phyloP scores from a whole-genome alignment of 2,329 filamentous ascomycete species.

The Helotiales sp. region DNA sequence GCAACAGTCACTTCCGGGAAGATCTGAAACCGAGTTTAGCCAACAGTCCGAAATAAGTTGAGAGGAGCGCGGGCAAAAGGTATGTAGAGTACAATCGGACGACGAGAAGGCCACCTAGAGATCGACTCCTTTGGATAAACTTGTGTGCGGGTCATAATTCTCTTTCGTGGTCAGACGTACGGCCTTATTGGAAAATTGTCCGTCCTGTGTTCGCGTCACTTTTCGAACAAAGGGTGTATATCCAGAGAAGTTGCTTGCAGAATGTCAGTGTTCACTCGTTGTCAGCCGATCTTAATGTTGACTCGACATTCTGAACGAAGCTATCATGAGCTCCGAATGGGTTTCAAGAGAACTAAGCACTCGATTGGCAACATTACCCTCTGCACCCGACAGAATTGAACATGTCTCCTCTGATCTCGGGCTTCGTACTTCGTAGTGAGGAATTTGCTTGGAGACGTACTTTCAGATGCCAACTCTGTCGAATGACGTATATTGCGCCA shows the following conservation, averaged over 20 bases:
- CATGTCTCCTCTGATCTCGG: too few relatives aligned
- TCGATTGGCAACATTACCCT: too few relatives aligned
- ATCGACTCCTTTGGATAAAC: neutral
- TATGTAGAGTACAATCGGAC: neutral
- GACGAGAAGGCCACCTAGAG: neutral
- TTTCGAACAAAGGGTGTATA: neutral
- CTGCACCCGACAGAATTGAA: too few relatives aligned
- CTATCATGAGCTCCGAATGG: too few relatives aligned
- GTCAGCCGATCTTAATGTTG: too few relatives aligned
- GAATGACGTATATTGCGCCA: too few relatives aligned
- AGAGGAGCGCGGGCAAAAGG: neutral
- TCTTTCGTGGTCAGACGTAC: neutral
- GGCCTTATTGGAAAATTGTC: neutral
- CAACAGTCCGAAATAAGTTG: conserved; percentile 1
- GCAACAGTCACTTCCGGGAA: neutral
- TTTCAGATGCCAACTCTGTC: too few relatives aligned
- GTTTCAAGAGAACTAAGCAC: too few relatives aligned
- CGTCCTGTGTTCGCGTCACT: neutral
- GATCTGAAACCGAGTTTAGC: conserved; percentile 3
- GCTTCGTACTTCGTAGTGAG: too few relatives aligned
- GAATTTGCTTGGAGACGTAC: too few relatives aligned
- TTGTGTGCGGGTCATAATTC: neutral
- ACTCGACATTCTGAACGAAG: too few relatives aligned
- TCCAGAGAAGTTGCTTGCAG: neutral
- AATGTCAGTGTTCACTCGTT: neutral